Percentiles rank a stretch among this genome's conserved stretches.
phyloP scores from a whole-genome alignment of 2,329 filamentous ascomycete species.

The Teratosphaeria zuluensis region DNA sequence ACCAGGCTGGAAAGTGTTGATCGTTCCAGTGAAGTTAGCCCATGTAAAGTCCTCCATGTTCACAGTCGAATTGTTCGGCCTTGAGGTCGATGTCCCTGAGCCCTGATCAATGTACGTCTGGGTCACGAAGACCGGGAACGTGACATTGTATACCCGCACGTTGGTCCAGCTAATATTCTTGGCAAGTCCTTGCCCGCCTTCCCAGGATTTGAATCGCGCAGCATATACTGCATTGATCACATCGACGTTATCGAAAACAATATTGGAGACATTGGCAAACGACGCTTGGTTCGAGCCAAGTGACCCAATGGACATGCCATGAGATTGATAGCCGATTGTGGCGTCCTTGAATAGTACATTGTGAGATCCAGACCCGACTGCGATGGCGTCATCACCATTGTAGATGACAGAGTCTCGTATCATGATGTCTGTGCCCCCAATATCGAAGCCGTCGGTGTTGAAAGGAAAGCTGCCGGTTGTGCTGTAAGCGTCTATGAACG shows the following conservation, averaged over 20 bases:
- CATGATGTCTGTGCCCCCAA: slow-evolving; percentile 23
- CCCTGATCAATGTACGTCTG: slow-evolving; percentile 37
- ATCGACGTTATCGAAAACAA: slow-evolving; percentile 35
- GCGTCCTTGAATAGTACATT: slow-evolving; percentile 31
- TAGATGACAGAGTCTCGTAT: slow-evolving; percentile 27
- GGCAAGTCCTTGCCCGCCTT: slow-evolving; percentile 33
- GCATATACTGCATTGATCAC: slow-evolving; percentile 34
- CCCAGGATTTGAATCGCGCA: slow-evolving; percentile 37
- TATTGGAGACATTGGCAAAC: slow-evolving; percentile 33
- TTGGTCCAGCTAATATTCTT: slow-evolving; percentile 38
- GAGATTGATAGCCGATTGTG: slow-evolving; percentile 36
- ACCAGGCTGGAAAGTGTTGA: slow-evolving; percentile 34
- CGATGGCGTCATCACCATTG: slow-evolving; percentile 38
- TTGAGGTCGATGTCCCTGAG: slow-evolving; percentile 16
- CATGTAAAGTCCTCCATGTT: slow-evolving; percentile 36
- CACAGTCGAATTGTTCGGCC: slow-evolving; percentile 32
- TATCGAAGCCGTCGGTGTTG: slow-evolving; percentile 32
- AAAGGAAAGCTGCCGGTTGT: slow-evolving; percentile 30
- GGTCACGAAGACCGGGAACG: slow-evolving; percentile 39
- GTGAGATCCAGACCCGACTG: slow-evolving; percentile 29
- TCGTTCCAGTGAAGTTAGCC: slow-evolving; percentile 32
- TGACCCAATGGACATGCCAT: slow-evolving; percentile 35
- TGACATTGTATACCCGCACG: slow-evolving; percentile 35
- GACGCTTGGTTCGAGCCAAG: slow-evolving; percentile 29
- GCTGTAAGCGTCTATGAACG: slow-evolving; percentile 32